Base-by-base conservation (phyloP, 345 rosid species). In the Clausena lansium region DNA sequence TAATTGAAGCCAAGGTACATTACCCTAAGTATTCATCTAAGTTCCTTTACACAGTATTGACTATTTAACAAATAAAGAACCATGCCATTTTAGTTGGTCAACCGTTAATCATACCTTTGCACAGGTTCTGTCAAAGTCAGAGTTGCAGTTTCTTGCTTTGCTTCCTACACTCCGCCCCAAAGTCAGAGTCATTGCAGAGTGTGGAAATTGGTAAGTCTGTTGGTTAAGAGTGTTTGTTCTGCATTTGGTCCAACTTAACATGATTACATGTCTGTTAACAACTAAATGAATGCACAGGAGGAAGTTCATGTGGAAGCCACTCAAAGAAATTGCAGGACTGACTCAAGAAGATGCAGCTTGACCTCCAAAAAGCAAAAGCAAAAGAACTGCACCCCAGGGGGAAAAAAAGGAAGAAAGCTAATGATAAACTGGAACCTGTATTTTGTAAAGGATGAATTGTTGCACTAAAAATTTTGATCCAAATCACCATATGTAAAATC, bases 61-160 rank as follows among this genome's bases (percentile, higher is more conserved):
- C n/a, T 39, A 39, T 6, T 0, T 2, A 39, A 39, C 20, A 15
- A 52, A 52, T 52, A 15, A 15, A 17, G 57, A 52, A 52, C 22
- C 22, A 52, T 52, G 22, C 57, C 8, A 52, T 15, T 52, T 52
- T 52, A 17, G 57, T 52, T 15, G 2, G 55, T 52, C 36, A 47
- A 45, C 36, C 15, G 9, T 28, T 5, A 25, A 5, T 6, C 17
- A n/a, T 15, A 25, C 72, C 57, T 27, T 14, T 62, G 67, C 36
- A 9, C 87, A 95, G 98, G 98, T 93, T 35, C 86, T 93, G 50
- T 95, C 99, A 30, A 93, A 93, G 75, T 84, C 97, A 4, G 97
- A 91, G 80, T 80, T 95, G 74, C 97, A 95, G 57, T 95, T 92
- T 83, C 96, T 95, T 2, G 97, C 98, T 76, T 74, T 93, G 84